Percentiles rank a stretch among this genome's conserved stretches.
Conservation (phyloP, 2,329 filamentous ascomycete genomes). For the Aureobasidium pullulans region DNA sequence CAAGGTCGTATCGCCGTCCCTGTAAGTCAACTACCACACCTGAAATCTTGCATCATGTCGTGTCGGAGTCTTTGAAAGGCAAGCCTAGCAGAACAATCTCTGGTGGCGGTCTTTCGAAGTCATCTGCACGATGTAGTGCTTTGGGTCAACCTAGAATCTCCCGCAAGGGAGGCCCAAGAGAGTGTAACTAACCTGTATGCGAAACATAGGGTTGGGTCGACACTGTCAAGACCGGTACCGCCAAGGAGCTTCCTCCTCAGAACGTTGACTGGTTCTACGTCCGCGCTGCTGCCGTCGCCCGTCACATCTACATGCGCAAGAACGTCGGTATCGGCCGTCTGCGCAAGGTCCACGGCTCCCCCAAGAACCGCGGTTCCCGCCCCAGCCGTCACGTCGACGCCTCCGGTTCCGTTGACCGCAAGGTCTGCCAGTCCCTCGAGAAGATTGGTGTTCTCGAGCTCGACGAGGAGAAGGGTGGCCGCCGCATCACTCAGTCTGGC, state of each 20-base stretch:
- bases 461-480: constrained; percentile 97
- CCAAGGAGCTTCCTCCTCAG: constrained; percentile 97
- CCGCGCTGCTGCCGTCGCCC: constrained; percentile 89
- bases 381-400: constrained; percentile 95
- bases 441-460: constrained; percentile 98
- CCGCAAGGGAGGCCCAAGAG: not conserved
- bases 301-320: constrained; percentile 99
- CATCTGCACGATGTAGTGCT: too few species aligned
- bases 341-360: constrained; percentile 83
- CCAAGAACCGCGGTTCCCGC: constrained; percentile 89
- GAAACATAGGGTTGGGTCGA: constrained; percentile 77
- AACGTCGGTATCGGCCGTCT: constrained; percentile 97
- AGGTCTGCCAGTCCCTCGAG: constrained; percentile 94
- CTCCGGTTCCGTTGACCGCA: constrained; percentile 92
- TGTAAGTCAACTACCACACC: not conserved
- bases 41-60: constrained; percentile 50
- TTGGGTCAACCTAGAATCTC: not conserved
- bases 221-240: constrained; percentile 95
- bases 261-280: constrained; percentile 93
- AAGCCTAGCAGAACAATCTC: too few species aligned
- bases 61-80: constrained; percentile 39
- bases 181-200: not conserved
- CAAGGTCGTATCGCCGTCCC: constrained; percentile 89
- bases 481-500: constrained; percentile 94
- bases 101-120: too few species aligned